Percentiles rank a stretch among this genome's conserved stretches.
Evolutionary conservation across 768 basidiomycete genomes (phyloP).

Genomic region (Tylopilus balloui): DNA sequence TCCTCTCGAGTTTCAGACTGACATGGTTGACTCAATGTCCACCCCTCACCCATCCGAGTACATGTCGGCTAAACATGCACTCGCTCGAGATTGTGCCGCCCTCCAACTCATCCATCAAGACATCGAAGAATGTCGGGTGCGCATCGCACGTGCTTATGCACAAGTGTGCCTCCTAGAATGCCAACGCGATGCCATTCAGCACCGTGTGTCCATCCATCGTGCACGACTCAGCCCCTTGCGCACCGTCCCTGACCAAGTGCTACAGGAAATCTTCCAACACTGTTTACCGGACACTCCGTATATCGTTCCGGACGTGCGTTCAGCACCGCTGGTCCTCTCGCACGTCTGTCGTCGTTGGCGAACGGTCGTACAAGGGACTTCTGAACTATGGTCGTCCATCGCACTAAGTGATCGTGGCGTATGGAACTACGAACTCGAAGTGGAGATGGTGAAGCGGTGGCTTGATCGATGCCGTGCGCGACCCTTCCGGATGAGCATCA

Average conservation of each 20-base stretch:
- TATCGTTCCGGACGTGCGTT: constrained; percentile 17
- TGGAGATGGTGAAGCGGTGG: constrained; percentile 25
- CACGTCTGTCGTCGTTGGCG: constrained; percentile 34
- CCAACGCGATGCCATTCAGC: constrained; percentile 16
- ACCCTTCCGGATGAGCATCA: constrained; percentile 22
- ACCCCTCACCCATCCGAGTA: constrained; percentile 18
- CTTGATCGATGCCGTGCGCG: constrained; percentile 19
- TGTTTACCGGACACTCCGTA: constrained; percentile 25
- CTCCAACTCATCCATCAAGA: constrained; percentile 15
- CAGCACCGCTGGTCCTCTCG: constrained; percentile 31
- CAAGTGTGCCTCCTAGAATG: constrained; percentile 18
- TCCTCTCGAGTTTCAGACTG: constrained; percentile 2
- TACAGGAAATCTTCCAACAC: constrained; percentile 30
- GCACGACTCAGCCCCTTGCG: constrained; percentile 30
- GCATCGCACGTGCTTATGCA: constrained; percentile 12
- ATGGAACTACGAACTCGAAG: constrained; percentile 27
- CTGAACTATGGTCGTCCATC: constrained; percentile 32
- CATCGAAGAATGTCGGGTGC: constrained; percentile 17
- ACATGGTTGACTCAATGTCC: constrained; percentile 23
- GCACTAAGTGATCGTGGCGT: constrained; percentile 25
- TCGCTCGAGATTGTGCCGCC: constrained; percentile 13
- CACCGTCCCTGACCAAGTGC: constrained; percentile 28
- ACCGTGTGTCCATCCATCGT: constrained; percentile 18
- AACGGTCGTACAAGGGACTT: constrained; percentile 24
- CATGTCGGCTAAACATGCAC: constrained; percentile 15